Conservation (phyloP, 257 asterid genomes). For the Solanum clarkiae region DNA sequence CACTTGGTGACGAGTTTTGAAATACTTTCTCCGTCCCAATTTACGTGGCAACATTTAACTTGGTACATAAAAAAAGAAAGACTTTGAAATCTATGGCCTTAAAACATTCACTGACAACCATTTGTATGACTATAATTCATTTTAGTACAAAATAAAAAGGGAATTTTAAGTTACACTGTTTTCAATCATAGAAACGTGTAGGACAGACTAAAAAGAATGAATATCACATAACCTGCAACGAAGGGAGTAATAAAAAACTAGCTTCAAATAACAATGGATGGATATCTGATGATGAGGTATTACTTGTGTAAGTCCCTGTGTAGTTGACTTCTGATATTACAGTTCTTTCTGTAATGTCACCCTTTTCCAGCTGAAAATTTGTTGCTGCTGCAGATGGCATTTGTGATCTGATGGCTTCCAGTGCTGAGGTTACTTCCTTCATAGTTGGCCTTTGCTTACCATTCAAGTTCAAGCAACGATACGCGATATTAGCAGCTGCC, state of each 20-base stretch:
- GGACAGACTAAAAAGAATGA: no score
- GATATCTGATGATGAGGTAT: background rate
- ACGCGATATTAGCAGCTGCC: background rate
- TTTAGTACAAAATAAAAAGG: no score
- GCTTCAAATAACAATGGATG: background rate
- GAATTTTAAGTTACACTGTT: no score
- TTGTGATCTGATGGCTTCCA: background rate
- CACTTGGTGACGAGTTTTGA: no score
- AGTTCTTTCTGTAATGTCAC: background rate
- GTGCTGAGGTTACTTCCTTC: conserved; percentile 1
- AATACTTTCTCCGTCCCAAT: no score
- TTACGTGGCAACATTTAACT: no score
- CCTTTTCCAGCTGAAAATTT: background rate
- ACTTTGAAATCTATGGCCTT: no score
- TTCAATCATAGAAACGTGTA: no score
- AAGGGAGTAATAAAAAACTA: background rate
- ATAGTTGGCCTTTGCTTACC: conserved; percentile 1
- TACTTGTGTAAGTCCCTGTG: background rate
- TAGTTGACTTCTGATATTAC: background rate
- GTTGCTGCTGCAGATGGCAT: background rate
- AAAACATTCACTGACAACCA: no score
- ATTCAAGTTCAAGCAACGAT: background rate
- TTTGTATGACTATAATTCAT: no score
- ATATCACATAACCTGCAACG: background rate
- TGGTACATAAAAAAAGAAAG: no score